Evolutionary conservation across 2,329 filamentous ascomycete genomes (phyloP).

Genomic region (Gremmenia infestans): DNA sequence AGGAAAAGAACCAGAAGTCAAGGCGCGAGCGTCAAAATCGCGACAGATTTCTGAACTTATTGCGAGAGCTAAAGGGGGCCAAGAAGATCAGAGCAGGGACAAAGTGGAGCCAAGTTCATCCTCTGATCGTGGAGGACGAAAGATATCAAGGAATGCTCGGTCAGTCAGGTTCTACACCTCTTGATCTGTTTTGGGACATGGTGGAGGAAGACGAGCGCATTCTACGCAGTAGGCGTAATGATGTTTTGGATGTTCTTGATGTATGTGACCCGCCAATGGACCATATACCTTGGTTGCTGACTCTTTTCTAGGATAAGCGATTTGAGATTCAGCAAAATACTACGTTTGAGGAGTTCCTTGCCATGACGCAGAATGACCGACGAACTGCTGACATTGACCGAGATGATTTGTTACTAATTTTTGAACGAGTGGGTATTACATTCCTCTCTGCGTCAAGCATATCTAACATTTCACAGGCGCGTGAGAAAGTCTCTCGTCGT

Average conservation of each 20-base stretch:
- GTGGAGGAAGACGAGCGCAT: constrained; percentile 89
- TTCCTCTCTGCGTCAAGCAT: not conserved
- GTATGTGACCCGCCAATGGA: constrained; percentile 44
- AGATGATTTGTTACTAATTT: constrained; percentile 75
- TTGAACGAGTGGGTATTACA: constrained; percentile 60
- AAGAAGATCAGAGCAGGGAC: constrained; percentile 84
- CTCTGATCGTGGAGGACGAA: constrained; percentile 70
- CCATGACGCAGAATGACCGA: constrained; percentile 76
- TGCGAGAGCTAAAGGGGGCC: constrained; percentile 66
- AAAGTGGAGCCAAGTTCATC: constrained; percentile 82
- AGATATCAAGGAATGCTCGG: constrained; percentile 82
- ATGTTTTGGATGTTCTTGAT: constrained; percentile 83
- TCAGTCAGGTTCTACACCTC: constrained; percentile 75
- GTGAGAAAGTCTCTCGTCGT: constrained; percentile 78
- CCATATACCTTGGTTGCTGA: constrained; percentile 33
- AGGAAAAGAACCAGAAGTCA: constrained; percentile 74
- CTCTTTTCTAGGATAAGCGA: constrained; percentile 65
- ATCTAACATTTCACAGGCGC: constrained; percentile 49
- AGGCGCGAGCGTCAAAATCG: constrained; percentile 82
- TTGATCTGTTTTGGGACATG: constrained; percentile 94
- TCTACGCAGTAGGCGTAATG: constrained; percentile 74
- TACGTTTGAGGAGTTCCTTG: constrained; percentile 81
- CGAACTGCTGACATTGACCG: constrained; percentile 83
- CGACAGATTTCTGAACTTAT: constrained; percentile 70
- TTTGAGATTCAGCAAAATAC: constrained; percentile 87